A percentile compares a stretch with the other conserved stretches of the same genome.
phyloP scores from a whole-genome alignment of 2,329 filamentous ascomycete species.

The Periconia digitata region DNA sequence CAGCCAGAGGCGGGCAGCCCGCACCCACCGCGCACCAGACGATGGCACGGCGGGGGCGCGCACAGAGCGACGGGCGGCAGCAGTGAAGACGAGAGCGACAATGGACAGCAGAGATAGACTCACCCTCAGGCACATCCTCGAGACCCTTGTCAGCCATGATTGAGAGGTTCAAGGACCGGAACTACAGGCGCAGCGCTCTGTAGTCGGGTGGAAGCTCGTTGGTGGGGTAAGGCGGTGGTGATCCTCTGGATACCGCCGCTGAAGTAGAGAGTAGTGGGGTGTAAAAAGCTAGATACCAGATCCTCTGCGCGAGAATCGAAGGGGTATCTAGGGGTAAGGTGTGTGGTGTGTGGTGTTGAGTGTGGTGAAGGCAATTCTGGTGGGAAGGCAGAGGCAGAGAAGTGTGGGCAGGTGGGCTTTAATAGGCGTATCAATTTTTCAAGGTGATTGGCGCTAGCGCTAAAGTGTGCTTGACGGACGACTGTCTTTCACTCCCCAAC shows the following conservation, averaged over 20 bases:
- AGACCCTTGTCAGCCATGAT: conserved; percentile 99
- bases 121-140: conserved; percentile 95
- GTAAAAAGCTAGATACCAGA: conserved; percentile 50
- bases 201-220: conserved; percentile 39
- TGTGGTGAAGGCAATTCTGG: conserved; percentile 29
- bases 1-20: conserved; percentile 12
- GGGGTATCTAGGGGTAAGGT: conserved; percentile 44
- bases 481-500: conserved; percentile 6
- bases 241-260: conserved; percentile 47
- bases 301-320: conserved; percentile 50
- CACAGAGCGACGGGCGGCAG: conserved; percentile 2
- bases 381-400: conserved; percentile 25
- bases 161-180: conserved; percentile 61
- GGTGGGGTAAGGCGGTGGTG: conserved; percentile 45
- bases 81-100: neutral
- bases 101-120: conserved; percentile 48
- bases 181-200: conserved; percentile 69
- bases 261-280: conserved; percentile 27
- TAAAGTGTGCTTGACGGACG: conserved; percentile 1
- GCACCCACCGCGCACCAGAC: conserved; percentile 6
- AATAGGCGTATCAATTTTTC: conserved; percentile 7
- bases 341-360: conserved; percentile 21
- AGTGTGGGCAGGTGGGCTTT: neutral
- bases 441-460: conserved; percentile 3
- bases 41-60: conserved; percentile 5